phyloP scores from a whole-genome alignment of 352 stramenopile species.

The Pythium grandisporangium region DNA sequence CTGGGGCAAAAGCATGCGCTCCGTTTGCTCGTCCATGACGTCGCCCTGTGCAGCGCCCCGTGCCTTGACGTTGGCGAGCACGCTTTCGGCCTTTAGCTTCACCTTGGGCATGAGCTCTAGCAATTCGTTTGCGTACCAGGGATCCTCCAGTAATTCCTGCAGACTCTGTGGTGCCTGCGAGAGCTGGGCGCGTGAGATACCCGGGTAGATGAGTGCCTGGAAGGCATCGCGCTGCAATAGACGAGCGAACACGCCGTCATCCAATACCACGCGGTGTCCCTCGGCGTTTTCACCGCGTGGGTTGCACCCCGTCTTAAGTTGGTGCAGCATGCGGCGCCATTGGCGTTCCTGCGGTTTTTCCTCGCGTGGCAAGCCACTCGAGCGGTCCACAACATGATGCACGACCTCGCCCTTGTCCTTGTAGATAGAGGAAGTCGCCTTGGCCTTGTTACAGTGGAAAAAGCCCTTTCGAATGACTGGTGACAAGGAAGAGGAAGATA shows the following conservation, averaged over 20 bases:
- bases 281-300: constrained; percentile 33
- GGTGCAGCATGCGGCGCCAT: constrained; percentile 60
- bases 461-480: constrained; percentile 38
- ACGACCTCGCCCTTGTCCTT: constrained; percentile 46
- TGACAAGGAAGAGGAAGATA: too few species aligned
- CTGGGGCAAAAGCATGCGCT: constrained; percentile 57
- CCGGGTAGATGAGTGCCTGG: constrained; percentile 70
- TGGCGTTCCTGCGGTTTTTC: constrained; percentile 27
- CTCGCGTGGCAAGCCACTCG: constrained; percentile 7
- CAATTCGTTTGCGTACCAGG: constrained; percentile 75
- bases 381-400: constrained; percentile 12
- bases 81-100: constrained; percentile 58
- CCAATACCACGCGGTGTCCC: constrained; percentile 50
- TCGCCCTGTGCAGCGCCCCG: constrained; percentile 61
- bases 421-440: constrained; percentile 39
- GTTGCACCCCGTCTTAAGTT: constrained; percentile 53
- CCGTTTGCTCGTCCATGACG: constrained; percentile 65
- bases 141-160: constrained; percentile 59
- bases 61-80: constrained; percentile 76
- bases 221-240: constrained; percentile 65
- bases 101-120: constrained; percentile 77
- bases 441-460: constrained; percentile 16
- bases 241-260: constrained; percentile 74
- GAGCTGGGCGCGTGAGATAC: constrained; percentile 61
- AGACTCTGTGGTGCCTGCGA: constrained; percentile 59